Conservation (phyloP, 345 rosid genomes). For the Dipteronia dyeriana region DNA sequence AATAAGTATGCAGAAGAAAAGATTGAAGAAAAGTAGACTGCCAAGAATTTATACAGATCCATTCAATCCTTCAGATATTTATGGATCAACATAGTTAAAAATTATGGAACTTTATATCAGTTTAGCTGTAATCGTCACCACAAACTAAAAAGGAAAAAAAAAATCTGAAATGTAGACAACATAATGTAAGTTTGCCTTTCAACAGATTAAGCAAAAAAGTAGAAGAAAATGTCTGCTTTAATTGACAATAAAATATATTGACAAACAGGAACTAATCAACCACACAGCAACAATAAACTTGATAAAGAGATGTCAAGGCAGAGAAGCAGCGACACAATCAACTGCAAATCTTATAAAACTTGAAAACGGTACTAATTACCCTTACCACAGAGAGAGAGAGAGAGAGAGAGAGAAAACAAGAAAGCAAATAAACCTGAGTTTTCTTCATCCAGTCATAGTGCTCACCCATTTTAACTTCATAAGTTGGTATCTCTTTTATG, state of each 20-base stretch:
- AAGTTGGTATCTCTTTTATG: slow-evolving; percentile 59
- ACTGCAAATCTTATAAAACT: background rate
- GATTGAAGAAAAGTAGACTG: too few relatives aligned
- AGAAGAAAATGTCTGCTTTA: background rate
- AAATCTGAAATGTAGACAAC: background rate
- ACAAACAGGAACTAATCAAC: background rate
- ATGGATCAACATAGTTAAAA: background rate
- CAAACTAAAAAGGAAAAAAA: background rate
- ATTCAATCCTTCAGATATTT: too few relatives aligned
- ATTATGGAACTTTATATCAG: background rate
- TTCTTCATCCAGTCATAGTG: slow-evolving; percentile 71
- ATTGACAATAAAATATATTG: background rate
- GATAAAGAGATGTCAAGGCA: background rate
- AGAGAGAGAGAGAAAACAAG: background rate
- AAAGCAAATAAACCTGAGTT: slow-evolving; percentile 53
- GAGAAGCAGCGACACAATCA: background rate
- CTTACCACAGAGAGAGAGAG: background rate
- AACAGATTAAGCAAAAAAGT: background rate
- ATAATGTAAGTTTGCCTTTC: background rate
- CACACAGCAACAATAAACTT: background rate
- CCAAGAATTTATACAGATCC: too few relatives aligned
- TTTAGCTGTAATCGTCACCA: background rate
- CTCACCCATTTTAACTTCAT: slow-evolving; percentile 61
- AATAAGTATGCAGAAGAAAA: too few relatives aligned
- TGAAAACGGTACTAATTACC: background rate